Conservation (phyloP, 345 rosid species). For the Salix dunnii region DNA sequence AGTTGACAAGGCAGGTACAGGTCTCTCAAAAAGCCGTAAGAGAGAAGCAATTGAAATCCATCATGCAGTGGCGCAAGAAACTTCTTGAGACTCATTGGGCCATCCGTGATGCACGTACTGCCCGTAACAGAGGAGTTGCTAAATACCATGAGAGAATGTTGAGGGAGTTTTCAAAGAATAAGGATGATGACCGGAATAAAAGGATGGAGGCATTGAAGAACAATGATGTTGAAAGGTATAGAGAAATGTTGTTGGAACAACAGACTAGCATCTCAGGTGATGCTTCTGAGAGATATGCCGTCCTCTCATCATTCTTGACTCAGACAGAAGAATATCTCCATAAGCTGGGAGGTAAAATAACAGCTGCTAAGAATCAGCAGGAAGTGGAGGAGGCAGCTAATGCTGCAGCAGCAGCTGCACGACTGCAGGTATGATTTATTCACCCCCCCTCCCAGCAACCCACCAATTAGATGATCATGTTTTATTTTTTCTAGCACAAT, state of each 20-base stretch:
- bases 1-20: constrained; percentile 84
- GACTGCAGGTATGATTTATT: constrained; percentile 59
- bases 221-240: constrained; percentile 97
- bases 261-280: constrained; percentile 87
- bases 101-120: constrained; percentile 96
- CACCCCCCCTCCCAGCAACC: neutral
- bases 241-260: constrained; percentile 98
- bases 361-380: constrained; percentile 89
- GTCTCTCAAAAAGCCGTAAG: constrained; percentile 76
- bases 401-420: constrained; percentile 89
- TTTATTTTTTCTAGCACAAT: neutral
- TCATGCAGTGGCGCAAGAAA: constrained; percentile 98
- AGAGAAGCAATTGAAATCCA: constrained; percentile 93
- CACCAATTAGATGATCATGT: neutral
- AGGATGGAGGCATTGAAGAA: constrained; percentile 99
- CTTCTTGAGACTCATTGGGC: constrained; percentile 98
- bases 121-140: constrained; percentile 98
- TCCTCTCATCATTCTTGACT: constrained; percentile 88
- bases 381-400: constrained; percentile 99
- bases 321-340: constrained; percentile 99
- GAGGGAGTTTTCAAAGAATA: constrained; percentile 93
- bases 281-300: constrained; percentile 94
- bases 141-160: constrained; percentile 96
- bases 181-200: constrained; percentile 90
- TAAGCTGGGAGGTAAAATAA: constrained; percentile 87